Evolutionary conservation across 2,329 filamentous ascomycete genomes (phyloP).

Genomic region (Camillea tinctor): DNA sequence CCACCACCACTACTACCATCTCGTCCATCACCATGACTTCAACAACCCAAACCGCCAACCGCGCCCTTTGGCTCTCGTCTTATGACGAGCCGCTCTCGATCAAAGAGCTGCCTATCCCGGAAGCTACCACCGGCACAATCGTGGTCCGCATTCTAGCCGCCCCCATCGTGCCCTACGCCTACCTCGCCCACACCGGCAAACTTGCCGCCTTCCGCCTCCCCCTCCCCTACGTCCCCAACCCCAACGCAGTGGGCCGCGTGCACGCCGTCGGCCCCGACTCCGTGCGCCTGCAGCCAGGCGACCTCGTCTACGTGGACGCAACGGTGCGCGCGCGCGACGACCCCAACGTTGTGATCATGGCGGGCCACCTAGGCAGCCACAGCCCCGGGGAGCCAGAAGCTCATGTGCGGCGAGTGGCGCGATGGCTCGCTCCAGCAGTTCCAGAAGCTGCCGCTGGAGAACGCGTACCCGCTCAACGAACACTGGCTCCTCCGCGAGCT

Average conservation of each 20-base stretch:
- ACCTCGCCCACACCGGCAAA: too few species aligned
- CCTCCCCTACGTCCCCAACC: too few species aligned
- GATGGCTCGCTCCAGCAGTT: slow-evolving; percentile 14
- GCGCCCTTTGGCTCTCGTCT: too few species aligned
- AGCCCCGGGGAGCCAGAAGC: slow-evolving; percentile 5
- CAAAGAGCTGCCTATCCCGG: too few species aligned
- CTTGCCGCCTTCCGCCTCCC: too few species aligned
- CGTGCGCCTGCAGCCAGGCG: slow-evolving; percentile 9
- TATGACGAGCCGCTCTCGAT: too few species aligned
- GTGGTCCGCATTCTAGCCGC: too few species aligned
- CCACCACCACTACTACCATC: too few species aligned
- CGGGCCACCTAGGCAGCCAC: slow-evolving; percentile 12
- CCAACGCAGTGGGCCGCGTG: slow-evolving; percentile 7
- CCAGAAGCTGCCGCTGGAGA: slow-evolving; percentile 10
- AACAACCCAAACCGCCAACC: too few species aligned
- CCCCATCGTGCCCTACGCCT: too few species aligned
- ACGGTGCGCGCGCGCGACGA: slow-evolving; percentile 15
- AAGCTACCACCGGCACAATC: too few species aligned
- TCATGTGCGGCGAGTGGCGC: slow-evolving; percentile 10
- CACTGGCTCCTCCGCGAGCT: slow-evolving; percentile 4
- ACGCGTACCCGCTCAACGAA: slow-evolving; percentile 13
- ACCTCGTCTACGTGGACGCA: slow-evolving; percentile 16
- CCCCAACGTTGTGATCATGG: slow-evolving; percentile 11
- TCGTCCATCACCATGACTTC: too few species aligned
- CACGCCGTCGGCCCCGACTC: slow-evolving; percentile 14